Evolutionary conservation across 2,329 filamentous ascomycete species (phyloP).

Genomic region (Pestalotiopsis sp.): DNA sequence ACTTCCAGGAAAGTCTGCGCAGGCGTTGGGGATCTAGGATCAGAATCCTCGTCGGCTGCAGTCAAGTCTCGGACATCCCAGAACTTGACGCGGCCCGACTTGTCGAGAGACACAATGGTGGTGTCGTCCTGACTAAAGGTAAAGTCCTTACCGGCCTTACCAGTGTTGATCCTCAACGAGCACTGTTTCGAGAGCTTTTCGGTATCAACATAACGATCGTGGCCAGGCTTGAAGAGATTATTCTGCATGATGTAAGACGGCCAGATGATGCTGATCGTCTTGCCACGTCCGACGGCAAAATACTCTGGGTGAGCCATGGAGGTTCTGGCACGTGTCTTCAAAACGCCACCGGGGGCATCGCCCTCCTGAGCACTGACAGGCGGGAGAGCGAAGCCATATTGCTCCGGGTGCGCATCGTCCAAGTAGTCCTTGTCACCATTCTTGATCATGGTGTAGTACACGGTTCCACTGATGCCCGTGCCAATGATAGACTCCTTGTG

Average conservation of each 20-base stretch:
- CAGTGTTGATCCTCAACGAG: conserved; percentile 90
- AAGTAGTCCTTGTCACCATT: conserved; percentile 79
- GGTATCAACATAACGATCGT: conserved; percentile 76
- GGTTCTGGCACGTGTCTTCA: conserved; percentile 93
- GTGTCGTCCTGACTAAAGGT: conserved; percentile 96
- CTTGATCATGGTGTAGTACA: conserved; percentile 91
- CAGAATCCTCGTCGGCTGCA: conserved; percentile 52
- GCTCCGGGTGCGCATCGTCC: conserved; percentile 77
- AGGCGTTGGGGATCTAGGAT: conserved; percentile 54
- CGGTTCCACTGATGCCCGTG: conserved; percentile 90
- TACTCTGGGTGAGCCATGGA: conserved; percentile 89
- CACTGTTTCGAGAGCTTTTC: conserved; percentile 87
- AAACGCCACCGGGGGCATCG: conserved; percentile 85
- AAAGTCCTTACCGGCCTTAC: conserved; percentile 98
- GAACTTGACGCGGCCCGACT: conserved; percentile 94
- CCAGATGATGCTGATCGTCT: conserved; percentile 91
- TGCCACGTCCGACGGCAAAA: conserved; percentile 93
- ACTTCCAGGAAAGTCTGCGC: conserved; percentile 71
- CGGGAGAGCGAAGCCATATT: conserved; percentile 86
- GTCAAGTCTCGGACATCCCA: conserved; percentile 91
- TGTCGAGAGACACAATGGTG: conserved; percentile 92
- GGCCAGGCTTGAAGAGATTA: conserved; percentile 64
- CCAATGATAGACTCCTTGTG: conserved; percentile 84
- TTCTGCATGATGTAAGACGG: conserved; percentile 66
- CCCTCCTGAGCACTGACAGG: conserved; percentile 85